Evolutionary conservation across 2,329 filamentous ascomycete species (phyloP).

Genomic region (Lanzia echinophila): DNA sequence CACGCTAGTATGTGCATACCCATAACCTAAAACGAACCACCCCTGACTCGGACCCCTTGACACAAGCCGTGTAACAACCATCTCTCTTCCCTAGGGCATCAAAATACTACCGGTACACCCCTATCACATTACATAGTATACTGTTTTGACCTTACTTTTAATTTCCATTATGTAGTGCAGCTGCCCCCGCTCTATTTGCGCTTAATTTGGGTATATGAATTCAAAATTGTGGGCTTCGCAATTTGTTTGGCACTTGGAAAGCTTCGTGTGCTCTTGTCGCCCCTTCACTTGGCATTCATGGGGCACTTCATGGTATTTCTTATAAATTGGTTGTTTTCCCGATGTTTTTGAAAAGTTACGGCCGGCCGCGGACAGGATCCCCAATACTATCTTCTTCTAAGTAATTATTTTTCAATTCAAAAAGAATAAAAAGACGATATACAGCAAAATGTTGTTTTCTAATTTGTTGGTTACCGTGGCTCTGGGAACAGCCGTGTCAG

Average conservation of each 20-base stretch:
- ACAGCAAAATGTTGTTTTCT: constrained; percentile 2
- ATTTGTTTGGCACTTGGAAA: neutral
- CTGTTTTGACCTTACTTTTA: neutral
- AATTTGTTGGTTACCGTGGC: neutral
- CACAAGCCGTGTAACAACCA: constrained; percentile 5
- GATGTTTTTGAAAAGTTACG: neutral
- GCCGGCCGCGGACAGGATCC: constrained; percentile 6
- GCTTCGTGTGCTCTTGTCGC: neutral
- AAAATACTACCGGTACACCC: no score
- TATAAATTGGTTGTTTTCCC: neutral
- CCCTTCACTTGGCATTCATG: neutral
- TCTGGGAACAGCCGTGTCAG: neutral
- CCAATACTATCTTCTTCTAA: neutral
- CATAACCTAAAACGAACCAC: constrained; percentile 8
- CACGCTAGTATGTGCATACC: neutral
- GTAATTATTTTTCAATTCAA: neutral
- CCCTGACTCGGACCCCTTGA: constrained; percentile 5
- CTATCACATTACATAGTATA: no score
- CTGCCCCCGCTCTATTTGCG: no score
- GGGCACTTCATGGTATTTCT: no score
- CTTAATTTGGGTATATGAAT: no score
- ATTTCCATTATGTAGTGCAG: neutral
- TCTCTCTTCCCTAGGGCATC: neutral
- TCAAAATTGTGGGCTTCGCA: neutral
- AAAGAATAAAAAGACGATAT: neutral